These are phyloP conservation scores for Malus hybrid DNA, from an alignment of 331 rosid genomes.

Conservation along the genomic window DNA sequence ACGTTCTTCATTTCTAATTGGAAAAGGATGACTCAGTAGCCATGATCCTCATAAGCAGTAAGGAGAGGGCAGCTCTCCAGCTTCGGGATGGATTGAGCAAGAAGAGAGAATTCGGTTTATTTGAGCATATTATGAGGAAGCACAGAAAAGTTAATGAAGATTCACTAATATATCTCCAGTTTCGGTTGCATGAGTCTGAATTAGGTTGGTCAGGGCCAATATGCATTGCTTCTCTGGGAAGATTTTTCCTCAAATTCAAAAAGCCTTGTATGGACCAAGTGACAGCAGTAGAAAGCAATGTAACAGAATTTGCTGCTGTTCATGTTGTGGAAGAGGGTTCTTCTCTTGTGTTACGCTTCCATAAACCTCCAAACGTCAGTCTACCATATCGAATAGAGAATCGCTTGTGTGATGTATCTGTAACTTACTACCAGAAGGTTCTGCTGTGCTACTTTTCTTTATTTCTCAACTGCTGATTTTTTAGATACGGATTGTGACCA, in stretches of 20 bases:
- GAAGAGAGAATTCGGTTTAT: constrained; percentile 51
- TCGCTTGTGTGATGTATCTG: constrained; percentile 42
- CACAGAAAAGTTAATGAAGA: constrained; percentile 56
- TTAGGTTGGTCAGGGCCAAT: constrained; percentile 93
- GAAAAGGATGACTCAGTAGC: constrained; percentile 70
- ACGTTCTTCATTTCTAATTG: constrained; percentile 9
- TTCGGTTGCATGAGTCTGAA: constrained; percentile 49
- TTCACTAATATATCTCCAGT: constrained; percentile 53
- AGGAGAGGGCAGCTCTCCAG: constrained; percentile 47
- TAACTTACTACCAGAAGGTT: constrained; percentile 92
- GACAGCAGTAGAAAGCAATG: constrained; percentile 25
- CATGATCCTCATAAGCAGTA: constrained; percentile 43
- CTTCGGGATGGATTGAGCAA: constrained; percentile 54
- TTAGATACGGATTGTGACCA: constrained; percentile 4
- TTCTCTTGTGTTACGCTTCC: constrained; percentile 63
- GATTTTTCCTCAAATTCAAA: constrained; percentile 84
- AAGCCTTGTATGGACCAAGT: constrained; percentile 33
- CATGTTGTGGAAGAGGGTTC: constrained; percentile 93
- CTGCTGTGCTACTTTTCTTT: constrained; percentile 12
- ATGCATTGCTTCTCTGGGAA: constrained; percentile 87
- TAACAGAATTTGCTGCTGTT: constrained; percentile 60
- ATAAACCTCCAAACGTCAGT: constrained; percentile 66
- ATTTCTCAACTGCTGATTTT: constrained; percentile 13
- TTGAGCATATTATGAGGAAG: constrained; percentile 68
- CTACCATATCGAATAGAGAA: constrained; percentile 93